Evolutionary conservation across 2,329 filamentous ascomycete species (phyloP).

Genomic region (Trichoderma asperellum): DNA sequence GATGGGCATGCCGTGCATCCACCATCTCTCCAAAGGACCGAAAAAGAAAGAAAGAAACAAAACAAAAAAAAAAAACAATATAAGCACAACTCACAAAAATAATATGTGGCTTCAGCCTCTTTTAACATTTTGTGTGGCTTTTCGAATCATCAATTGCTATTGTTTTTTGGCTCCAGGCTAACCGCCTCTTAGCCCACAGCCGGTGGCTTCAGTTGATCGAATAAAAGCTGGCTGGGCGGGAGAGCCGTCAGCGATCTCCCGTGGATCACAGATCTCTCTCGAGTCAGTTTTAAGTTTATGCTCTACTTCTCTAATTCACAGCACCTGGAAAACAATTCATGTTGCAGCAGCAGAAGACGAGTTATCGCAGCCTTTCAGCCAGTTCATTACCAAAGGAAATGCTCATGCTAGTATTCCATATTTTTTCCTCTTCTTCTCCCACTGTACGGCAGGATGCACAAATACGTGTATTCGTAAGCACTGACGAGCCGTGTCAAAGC

Average conservation of each 20-base stretch:
- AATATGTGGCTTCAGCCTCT: neutral
- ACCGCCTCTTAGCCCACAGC: conserved; percentile 1
- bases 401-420: too few relatives aligned
- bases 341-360: neutral
- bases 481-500: neutral
- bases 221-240: conserved; percentile 19
- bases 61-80: neutral
- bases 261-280: conserved; percentile 13
- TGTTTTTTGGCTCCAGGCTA: neutral
- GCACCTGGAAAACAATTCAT: neutral
- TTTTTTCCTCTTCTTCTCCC: neutral
- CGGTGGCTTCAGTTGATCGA: conserved; percentile 1
- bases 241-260: conserved; percentile 22
- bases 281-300: conserved; percentile 8
- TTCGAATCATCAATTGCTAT: neutral
- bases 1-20: neutral
- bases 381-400: neutral
- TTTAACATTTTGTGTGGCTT: neutral
- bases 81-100: too few relatives aligned
- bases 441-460: neutral
- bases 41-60: neutral
- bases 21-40: neutral
- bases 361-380: neutral
- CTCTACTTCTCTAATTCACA: neutral
- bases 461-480: neutral